Evolutionary conservation across 2,329 filamentous ascomycete genomes (phyloP).

Genomic region (Rasamsonia emersonii): DNA sequence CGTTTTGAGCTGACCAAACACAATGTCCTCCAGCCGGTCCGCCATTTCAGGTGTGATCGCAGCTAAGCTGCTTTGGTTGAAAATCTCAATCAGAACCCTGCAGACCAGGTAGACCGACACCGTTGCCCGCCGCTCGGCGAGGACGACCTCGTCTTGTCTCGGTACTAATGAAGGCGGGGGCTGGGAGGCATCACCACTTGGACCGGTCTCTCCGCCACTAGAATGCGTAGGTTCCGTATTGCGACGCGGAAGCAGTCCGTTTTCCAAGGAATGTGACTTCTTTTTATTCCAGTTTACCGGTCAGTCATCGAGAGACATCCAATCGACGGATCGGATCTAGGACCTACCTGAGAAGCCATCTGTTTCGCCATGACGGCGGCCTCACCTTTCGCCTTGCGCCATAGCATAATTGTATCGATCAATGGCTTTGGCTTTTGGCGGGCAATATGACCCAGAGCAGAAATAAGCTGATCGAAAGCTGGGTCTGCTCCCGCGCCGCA

Average conservation of each 20-base stretch:
- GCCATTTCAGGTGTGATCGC: constrained; percentile 87
- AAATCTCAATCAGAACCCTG: constrained; percentile 86
- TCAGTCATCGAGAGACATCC: too few species aligned
- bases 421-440: constrained; percentile 88
- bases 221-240: constrained; percentile 64
- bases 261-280: constrained; percentile 29
- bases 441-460: constrained; percentile 87
- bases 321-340: too few species aligned
- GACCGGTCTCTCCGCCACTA: constrained; percentile 24
- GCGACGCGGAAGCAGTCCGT: constrained; percentile 50
- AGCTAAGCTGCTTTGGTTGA: constrained; percentile 75
- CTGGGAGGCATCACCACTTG: constrained; percentile 17
- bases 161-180: constrained; percentile 29
- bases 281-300: constrained; percentile 3
- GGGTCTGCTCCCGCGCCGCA: constrained; percentile 85
- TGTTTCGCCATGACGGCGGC: constrained; percentile 61
- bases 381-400: constrained; percentile 94
- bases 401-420: constrained; percentile 96
- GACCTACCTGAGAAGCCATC: constrained; percentile 23
- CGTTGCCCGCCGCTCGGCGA: constrained; percentile 81
- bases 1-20: constrained; percentile 88
- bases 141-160: constrained; percentile 61
- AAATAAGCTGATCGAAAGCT: constrained; percentile 87
- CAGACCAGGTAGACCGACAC: constrained; percentile 96
- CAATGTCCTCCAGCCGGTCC: constrained; percentile 86